Base-by-base conservation (phyloP, 1,284 basidiomycete genomes). In the Irpex rosettiformis region DNA sequence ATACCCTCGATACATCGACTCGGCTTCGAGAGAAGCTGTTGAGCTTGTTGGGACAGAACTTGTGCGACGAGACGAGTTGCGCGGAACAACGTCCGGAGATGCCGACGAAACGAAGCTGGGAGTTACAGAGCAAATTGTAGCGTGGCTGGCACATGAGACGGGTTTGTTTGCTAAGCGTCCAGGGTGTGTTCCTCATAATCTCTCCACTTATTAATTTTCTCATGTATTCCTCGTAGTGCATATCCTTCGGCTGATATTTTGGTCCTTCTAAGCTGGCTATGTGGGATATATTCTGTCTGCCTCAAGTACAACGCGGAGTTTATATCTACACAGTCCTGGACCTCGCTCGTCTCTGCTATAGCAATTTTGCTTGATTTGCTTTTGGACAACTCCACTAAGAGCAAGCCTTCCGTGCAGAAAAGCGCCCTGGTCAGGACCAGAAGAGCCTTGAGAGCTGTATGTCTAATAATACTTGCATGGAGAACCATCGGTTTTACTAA, bases 1-100 rank as follows among this genome's bases (percentile, higher is more conserved):
- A 0, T 89, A 91, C 69, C 81, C 89, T 11, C 84, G 86, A 64
- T 94, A 94, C 75, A 75, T 83, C 49, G 93, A 95, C 69, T 73
- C 80, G 2, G 69, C 77, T 55, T 94, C 93, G 1, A 78, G 88
- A 58, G 79, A 84, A 53, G 87, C 86, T 3, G 87, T 91, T 0
- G 85, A 93, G 62, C 72, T 73, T 1, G 80, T 92, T 33, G 84
- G 83, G 0, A 78, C 82, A 67, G 81, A 82, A 49, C 68, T 94
- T 56, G 80, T 92, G 16, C 73, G 74, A 25, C 79, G 79, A 47
- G 87, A 91, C 61, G 81, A 85, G 51, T 66, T 76, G 30, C 77
- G 82, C 27, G 77, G 78, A 24, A 73, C 72, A 2, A 67, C 72
- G 13, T 70, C 75, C n/a, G 75, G 74, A 25, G 70, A 70, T 54